These are phyloP conservation scores for Castanea sativa DNA, from an alignment of 306 rosid genomes.

Conservation along the genomic window DNA sequence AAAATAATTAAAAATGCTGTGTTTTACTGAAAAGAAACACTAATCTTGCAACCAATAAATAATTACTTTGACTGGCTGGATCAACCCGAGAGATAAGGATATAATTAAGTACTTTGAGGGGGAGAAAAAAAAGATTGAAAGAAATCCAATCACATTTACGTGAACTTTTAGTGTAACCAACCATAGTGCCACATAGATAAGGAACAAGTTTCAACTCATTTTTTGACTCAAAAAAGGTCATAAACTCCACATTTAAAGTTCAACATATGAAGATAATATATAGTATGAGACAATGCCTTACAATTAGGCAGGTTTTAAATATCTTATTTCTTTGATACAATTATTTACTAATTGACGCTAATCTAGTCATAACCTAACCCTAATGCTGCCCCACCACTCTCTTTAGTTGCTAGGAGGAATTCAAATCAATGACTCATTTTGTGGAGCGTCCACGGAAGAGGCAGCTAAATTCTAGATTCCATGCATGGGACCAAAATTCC, in stretches of 20 bases:
- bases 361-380: not conserved
- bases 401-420: not conserved
- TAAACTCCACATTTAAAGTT: not conserved
- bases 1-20: not conserved
- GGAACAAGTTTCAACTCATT: not conserved
- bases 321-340: not conserved
- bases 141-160: not conserved
- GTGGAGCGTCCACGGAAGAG: not conserved
- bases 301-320: not conserved
- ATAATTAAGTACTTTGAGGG: not conserved
- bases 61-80: not conserved
- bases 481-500: no score
- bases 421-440: not conserved
- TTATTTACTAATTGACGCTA: not conserved
- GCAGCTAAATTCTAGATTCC: no score
- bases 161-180: not conserved
- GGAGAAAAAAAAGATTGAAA: not conserved
- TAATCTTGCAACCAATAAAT: not conserved
- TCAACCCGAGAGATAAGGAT: not conserved
- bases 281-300: not conserved
- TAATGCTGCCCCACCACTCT: constrained; percentile 3
- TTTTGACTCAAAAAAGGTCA: not conserved
- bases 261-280: not conserved
- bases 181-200: not conserved
- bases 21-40: not conserved